phyloP scores from a whole-genome alignment of 1,284 basidiomycete genomes.

The Microbotryum intermedium region DNA sequence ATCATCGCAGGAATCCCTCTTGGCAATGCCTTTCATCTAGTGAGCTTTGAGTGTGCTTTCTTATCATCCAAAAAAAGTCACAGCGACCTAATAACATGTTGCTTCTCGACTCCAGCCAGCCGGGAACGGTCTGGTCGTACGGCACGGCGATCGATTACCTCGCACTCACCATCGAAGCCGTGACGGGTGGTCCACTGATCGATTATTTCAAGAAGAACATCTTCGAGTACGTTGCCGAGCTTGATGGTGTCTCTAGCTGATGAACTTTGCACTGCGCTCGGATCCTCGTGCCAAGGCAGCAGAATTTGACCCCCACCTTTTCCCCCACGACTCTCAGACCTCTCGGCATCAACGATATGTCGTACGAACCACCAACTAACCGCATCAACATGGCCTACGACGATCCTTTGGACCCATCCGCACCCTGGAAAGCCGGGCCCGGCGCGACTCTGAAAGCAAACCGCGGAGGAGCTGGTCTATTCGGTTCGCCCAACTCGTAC shows the following conservation, averaged over 20 bases:
- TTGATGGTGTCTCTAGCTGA: too few species aligned
- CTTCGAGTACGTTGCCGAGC: constrained; percentile 5
- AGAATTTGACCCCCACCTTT: not conserved
- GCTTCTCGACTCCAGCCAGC: not conserved
- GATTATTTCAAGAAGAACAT: constrained; percentile 14
- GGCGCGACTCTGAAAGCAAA: not conserved
- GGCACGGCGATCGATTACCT: constrained; percentile 16
- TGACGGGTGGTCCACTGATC: constrained; percentile 7
- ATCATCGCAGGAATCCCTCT: too few species aligned
- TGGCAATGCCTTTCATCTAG: too few species aligned
- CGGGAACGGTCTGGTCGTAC: constrained; percentile 11
- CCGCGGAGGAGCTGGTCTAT: constrained; percentile 16
- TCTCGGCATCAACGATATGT: constrained; percentile 22
- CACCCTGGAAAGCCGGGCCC: too few species aligned
- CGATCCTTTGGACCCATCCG: not conserved
- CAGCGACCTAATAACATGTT: too few species aligned
- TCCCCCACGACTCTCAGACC: constrained; percentile 1
- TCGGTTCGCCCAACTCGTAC: constrained; percentile 13
- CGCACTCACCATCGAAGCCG: constrained; percentile 7
- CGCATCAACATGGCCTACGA: constrained; percentile 5
- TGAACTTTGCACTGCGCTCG: not conserved
- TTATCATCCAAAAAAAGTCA: too few species aligned
- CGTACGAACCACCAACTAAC: constrained; percentile 2
- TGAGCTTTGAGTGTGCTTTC: too few species aligned
- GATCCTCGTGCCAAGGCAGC: too few species aligned